phyloP scores from a whole-genome alignment of 257 asterid genomes.

The Leonotis leonurus region DNA sequence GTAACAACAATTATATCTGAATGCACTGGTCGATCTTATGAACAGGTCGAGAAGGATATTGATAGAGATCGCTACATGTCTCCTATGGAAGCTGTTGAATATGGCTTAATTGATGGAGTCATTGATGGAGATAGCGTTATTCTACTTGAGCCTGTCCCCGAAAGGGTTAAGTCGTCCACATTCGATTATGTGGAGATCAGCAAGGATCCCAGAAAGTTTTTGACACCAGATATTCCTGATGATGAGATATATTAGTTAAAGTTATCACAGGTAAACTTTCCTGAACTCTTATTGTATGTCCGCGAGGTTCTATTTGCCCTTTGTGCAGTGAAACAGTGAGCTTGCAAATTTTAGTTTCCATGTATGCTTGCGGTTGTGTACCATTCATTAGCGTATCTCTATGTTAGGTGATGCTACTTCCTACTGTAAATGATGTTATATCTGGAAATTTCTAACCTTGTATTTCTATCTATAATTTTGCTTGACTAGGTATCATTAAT shows the following conservation, averaged over 20 bases:
- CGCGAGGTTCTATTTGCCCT: background rate
- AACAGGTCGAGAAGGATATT: constrained; percentile 88
- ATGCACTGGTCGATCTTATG: constrained; percentile 60
- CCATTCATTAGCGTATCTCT: no score
- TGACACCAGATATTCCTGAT: constrained; percentile 74
- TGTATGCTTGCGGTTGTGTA: no score
- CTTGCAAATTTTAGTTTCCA: no score
- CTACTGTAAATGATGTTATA: background rate
- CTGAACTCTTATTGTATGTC: background rate
- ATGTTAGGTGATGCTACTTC: background rate
- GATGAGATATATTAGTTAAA: constrained; percentile 62
- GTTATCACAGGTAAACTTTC: constrained; percentile 29
- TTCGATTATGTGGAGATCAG: constrained; percentile 56
- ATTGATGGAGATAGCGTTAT: constrained; percentile 77
- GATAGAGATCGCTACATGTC: constrained; percentile 93
- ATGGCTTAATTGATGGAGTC: constrained; percentile 83
- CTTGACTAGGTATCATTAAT: constrained; percentile 6
- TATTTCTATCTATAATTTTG: background rate
- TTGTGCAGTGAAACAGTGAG: background rate
- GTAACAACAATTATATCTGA: constrained; percentile 55
- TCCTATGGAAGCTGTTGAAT: constrained; percentile 92
- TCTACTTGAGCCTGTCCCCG: constrained; percentile 78
- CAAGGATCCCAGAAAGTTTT: constrained; percentile 43
- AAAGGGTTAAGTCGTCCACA: constrained; percentile 51
- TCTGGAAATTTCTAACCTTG: background rate